Percentiles rank a stretch among this genome's conserved stretches.
These are phyloP conservation scores for Serendipita vermifera DNA, from an alignment of 768 basidiomycete genomes.

Conservation along the genomic window DNA sequence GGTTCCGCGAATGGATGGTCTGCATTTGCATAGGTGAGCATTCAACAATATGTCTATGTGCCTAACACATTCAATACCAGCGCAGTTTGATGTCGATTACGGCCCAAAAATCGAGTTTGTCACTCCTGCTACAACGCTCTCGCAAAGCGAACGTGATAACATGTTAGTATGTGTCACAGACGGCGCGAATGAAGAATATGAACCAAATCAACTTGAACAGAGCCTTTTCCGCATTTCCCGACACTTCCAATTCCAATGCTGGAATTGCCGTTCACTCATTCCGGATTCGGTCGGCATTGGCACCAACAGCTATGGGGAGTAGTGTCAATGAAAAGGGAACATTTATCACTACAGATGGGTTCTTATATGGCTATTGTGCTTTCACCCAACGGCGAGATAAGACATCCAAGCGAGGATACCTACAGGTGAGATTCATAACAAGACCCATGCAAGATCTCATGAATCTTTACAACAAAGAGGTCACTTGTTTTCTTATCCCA, in stretches of 20 bases:
- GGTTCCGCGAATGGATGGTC: slow-evolving; percentile 53
- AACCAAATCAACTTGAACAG: slow-evolving; percentile 29
- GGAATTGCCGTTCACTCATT: slow-evolving; percentile 79
- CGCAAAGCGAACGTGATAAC: slow-evolving; percentile 61
- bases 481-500: slow-evolving; percentile 74
- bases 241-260: slow-evolving; percentile 73
- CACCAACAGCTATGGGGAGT: slow-evolving; percentile 16
- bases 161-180: slow-evolving; percentile 41
- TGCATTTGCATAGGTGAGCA: slow-evolving; percentile 49
- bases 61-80: slow-evolving; percentile 26
- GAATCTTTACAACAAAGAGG: slow-evolving; percentile 31
- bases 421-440: slow-evolving; percentile 39
- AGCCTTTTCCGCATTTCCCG: slow-evolving; percentile 86
- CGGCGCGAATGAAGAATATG: neutral
- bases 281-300: slow-evolving; percentile 47
- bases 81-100: slow-evolving; percentile 80
- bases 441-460: neutral
- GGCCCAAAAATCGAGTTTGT: slow-evolving; percentile 66
- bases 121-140: slow-evolving; percentile 53
- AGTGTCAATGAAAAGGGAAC: slow-evolving; percentile 22
- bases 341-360: slow-evolving; percentile 42
- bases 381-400: slow-evolving; percentile 60
- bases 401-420: slow-evolving; percentile 61
- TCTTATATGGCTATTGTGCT: slow-evolving; percentile 63
- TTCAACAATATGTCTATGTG: neutral